These are phyloP conservation scores for Hypoxylon crocopeplum DNA, from an alignment of 495 filamentous ascomycete species.

Conservation along the genomic window DNA sequence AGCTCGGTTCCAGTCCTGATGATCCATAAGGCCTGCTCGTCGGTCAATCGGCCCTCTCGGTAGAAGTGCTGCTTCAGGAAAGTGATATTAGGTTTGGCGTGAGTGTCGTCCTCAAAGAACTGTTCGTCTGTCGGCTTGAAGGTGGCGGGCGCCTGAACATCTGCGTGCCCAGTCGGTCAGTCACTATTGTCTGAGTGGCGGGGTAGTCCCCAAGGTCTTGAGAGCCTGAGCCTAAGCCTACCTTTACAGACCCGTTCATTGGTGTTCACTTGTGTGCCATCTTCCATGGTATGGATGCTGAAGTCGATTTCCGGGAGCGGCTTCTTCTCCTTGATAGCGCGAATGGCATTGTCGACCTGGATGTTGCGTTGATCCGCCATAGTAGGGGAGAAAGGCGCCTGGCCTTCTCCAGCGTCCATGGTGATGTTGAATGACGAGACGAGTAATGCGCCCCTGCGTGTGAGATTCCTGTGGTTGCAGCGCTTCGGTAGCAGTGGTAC, in stretches of 20 bases:
- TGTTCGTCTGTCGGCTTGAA: conserved; percentile 84
- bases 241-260: conserved; percentile 96
- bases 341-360: conserved; percentile 72
- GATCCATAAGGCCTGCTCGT: conserved; percentile 97
- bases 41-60: conserved; percentile 93
- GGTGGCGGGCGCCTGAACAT: conserved; percentile 96
- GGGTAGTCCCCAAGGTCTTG: conserved; percentile 21
- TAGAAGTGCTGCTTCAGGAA: conserved; percentile 99
- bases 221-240: too few relatives aligned
- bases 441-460: conserved; percentile 32
- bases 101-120: conserved; percentile 76
- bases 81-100: conserved; percentile 85
- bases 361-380: conserved; percentile 44
- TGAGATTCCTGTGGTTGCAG: conserved; percentile 1
- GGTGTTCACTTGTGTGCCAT: conserved; percentile 93
- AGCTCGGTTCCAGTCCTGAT: conserved; percentile 84
- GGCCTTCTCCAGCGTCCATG: conserved; percentile 50
- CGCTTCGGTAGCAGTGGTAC: conserved; percentile 7
- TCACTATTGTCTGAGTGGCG: conserved; percentile 17
- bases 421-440: conserved; percentile 19
- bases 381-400: conserved; percentile 37
- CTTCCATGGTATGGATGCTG: conserved; percentile 96
- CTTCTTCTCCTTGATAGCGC: conserved; percentile 89
- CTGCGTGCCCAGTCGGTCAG: conserved; percentile 52
- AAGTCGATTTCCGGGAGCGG: conserved; percentile 98